phyloP scores from a whole-genome alignment of 2,329 filamentous ascomycete genomes.

The Ascochyta lentis region DNA sequence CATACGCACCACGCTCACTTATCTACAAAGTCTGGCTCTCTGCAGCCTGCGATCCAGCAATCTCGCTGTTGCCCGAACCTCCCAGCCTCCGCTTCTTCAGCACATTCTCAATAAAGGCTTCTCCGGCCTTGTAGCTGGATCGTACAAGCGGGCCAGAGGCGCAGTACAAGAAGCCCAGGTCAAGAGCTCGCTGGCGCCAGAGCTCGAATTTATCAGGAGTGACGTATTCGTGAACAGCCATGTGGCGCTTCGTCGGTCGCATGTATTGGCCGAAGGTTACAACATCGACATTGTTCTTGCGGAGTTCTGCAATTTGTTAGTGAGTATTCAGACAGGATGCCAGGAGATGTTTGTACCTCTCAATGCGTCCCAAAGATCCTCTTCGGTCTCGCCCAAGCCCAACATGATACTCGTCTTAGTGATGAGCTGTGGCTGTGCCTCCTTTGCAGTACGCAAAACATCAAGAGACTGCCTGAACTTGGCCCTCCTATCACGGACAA shows the following conservation, averaged over 20 bases:
- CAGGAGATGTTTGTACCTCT: conserved; percentile 59
- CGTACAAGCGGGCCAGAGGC: conserved; percentile 91
- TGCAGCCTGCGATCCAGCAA: neutral
- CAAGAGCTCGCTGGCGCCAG: conserved; percentile 87
- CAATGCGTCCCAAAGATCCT: conserved; percentile 81
- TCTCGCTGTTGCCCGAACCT: conserved; percentile 10
- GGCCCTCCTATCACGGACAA: conserved; percentile 86
- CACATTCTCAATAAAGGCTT: conserved; percentile 99
- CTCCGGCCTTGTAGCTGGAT: conserved; percentile 96
- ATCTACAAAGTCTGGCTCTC: conserved; percentile 8
- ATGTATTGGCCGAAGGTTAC: conserved; percentile 99
- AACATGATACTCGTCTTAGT: conserved; percentile 99
- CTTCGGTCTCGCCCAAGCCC: conserved; percentile 88
- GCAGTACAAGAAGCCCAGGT: conserved; percentile 96
- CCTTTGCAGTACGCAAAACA: conserved; percentile 83
- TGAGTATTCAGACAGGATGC: neutral
- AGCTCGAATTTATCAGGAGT: conserved; percentile 89
- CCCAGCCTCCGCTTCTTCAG: conserved; percentile 69
- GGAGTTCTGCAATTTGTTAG: conserved; percentile 65
- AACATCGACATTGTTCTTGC: conserved; percentile 83
- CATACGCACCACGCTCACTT: neutral
- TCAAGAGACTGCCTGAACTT: conserved; percentile 85
- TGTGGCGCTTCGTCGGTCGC: conserved; percentile 96
- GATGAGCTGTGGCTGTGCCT: conserved; percentile 76
- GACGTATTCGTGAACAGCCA: conserved; percentile 95